Evolutionary conservation across 1,284 basidiomycete genomes (phyloP).

Genomic region (Malassezia psittaci): DNA sequence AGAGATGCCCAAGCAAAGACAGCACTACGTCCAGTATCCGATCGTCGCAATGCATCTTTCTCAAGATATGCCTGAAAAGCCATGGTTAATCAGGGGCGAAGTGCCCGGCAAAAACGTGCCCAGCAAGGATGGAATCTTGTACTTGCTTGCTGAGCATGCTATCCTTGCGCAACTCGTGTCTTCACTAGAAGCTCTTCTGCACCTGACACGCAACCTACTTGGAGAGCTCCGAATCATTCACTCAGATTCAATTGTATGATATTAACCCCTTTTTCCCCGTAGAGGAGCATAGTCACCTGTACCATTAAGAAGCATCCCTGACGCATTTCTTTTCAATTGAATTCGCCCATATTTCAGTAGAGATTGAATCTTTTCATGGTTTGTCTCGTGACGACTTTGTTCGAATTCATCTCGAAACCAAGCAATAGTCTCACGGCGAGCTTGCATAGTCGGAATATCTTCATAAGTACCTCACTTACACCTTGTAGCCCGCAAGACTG

Average conservation of each 20-base stretch:
- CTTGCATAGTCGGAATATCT: slow-evolving; percentile 3
- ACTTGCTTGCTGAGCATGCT: slow-evolving; percentile 37
- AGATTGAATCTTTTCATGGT: slow-evolving; percentile 2
- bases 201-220: slow-evolving; percentile 29
- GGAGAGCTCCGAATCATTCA: slow-evolving; percentile 32
- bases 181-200: slow-evolving; percentile 26
- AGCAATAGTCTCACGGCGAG: slow-evolving; percentile 12
- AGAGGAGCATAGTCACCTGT: neutral
- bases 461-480: neutral
- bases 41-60: neutral
- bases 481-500: slow-evolving; percentile 7
- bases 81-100: neutral
- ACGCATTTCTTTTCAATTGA: neutral
- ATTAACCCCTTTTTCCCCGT: neutral
- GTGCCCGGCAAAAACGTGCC: neutral
- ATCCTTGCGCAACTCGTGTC: slow-evolving; percentile 29
- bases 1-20: neutral
- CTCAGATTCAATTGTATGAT: neutral
- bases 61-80: neutral
- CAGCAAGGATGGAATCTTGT: slow-evolving; percentile 23
- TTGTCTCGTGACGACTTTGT: slow-evolving; percentile 2
- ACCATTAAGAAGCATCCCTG: neutral
- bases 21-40: neutral
- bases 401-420: slow-evolving; percentile 17
- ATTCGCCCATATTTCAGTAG: slow-evolving; percentile 13